A percentile compares a stretch with the other conserved stretches of the same genome.
These are phyloP conservation scores for Cyanidioschyzon merolae DNA, from an alignment of 23 red algal genomes.

Conservation along the genomic window DNA sequence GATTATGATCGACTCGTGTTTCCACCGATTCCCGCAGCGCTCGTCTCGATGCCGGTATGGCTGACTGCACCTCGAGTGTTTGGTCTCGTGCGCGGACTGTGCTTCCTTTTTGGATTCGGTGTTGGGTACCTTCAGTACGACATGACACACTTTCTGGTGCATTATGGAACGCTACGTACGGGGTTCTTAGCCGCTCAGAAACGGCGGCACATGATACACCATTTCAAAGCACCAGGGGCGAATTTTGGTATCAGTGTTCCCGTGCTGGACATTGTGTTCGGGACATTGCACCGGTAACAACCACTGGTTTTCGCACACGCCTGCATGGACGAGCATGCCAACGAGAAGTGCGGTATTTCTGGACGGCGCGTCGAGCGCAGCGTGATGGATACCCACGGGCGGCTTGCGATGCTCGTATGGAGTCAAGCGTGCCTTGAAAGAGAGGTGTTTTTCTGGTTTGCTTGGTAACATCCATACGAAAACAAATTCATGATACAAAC, in stretches of 20 bases:
- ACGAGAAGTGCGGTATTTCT: too few relatives aligned
- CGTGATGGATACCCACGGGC: too few relatives aligned
- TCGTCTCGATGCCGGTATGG: slow-evolving; percentile 78
- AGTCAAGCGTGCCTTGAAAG: too few relatives aligned
- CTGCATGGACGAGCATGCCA: too few relatives aligned
- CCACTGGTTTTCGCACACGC: too few relatives aligned
- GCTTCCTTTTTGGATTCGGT: slow-evolving; percentile 66
- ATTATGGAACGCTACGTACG: slow-evolving; percentile 44
- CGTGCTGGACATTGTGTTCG: slow-evolving; percentile 65
- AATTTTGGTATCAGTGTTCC: slow-evolving; percentile 91
- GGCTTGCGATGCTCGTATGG: too few relatives aligned
- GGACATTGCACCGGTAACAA: slow-evolving; percentile 32
- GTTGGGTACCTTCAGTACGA: slow-evolving; percentile 85
- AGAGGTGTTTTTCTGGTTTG: too few relatives aligned
- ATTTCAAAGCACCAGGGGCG: slow-evolving; percentile 58
- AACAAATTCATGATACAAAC: too few relatives aligned
- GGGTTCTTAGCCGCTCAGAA: slow-evolving; percentile 72
- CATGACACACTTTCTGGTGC: slow-evolving; percentile 99
- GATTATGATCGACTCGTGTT: slow-evolving; percentile 89
- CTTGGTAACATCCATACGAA: too few relatives aligned
- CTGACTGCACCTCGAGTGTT: slow-evolving; percentile 25
- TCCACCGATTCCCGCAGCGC: slow-evolving; percentile 69
- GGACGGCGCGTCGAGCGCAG: too few relatives aligned
- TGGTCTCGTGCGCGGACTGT: slow-evolving; percentile 41
- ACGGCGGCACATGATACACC: slow-evolving; percentile 73